Evolutionary conservation across 305 asterid genomes (phyloP), one percentile per base, ranked within the genome.

Genomic region (Stenogyne calaminthoides): DNA sequence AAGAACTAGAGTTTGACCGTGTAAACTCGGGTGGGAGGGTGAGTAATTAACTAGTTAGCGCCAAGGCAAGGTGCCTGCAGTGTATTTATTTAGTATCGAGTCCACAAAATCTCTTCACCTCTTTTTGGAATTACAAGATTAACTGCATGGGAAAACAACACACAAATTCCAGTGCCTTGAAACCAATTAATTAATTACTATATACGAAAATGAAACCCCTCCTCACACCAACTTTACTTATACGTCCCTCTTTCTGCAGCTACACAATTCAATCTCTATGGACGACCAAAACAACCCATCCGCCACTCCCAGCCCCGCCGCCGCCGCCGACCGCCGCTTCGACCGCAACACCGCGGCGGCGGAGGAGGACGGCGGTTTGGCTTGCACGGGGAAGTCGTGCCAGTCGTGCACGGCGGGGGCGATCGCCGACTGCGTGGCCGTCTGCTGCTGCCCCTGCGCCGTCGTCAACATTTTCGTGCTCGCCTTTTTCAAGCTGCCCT

Each of bases 361-460:
- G 32, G 95, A 81, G 0, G 82, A 74, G 42, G 86, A 70, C 51
- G 89, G 66, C 36, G 86, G 67, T 70, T 71, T 77, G 22, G 75
- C 82, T 54, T 89, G 97, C 81, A 83, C 90, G 18, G 96, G 96
- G 14, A 84, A 87, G 56, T 84, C 92, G 27, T 92, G 98, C 79
- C 82, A 81, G 67, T 85, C 98, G 75, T 92, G 97, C 84, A 85
- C 96, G 29, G 97, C 88, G 63, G 95, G 89, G 44, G 84, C 80
- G 70, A 86, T 92, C 76, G 97, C 97, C 37, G 97, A 91, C 84
- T 92, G 97, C 76, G 91, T 92, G 58, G 98, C 97, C 15, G 85
- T 92, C 39, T 89, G 98, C 75, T 92, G 95, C 77, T 92, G 98
- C 70, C 98, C 98, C 0, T 90, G 94, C 83, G 91, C 96, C 12